Percentiles rank a stretch among this genome's conserved stretches.
These are phyloP conservation scores for Leccinum truebloodii DNA, from an alignment of 768 basidiomycete genomes.

Conservation along the genomic window DNA sequence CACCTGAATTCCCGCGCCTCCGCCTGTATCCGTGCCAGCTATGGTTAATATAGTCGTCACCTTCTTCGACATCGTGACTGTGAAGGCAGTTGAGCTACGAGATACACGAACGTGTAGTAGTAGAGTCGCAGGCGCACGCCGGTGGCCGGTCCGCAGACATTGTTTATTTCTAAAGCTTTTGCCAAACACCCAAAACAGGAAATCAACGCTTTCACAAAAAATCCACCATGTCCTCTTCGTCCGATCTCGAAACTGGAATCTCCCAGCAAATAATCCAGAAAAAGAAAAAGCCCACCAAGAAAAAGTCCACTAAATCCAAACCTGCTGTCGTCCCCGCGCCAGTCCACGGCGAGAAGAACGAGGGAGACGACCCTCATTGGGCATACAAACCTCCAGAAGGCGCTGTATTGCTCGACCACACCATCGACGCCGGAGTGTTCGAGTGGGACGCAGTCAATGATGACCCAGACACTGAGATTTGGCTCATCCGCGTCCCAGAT, in stretches of 20 bases:
- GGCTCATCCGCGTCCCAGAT: constrained; percentile 70
- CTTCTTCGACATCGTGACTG: constrained; percentile 5
- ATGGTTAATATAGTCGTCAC: constrained; percentile 60
- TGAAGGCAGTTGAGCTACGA: neutral
- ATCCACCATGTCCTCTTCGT: constrained; percentile 22
- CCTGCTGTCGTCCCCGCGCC: constrained; percentile 8
- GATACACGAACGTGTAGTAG: no score
- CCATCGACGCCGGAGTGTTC: constrained; percentile 48
- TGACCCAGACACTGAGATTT: constrained; percentile 62
- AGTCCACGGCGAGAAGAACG: constrained; percentile 45
- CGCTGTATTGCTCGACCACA: constrained; percentile 47
- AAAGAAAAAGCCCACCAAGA: constrained; percentile 14
- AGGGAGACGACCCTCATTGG: constrained; percentile 57
- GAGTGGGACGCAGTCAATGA: constrained; percentile 68
- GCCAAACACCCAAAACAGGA: constrained; percentile 30
- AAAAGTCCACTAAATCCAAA: constrained; percentile 12
- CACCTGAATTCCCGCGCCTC: no score
- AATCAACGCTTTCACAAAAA: neutral
- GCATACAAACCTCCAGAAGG: constrained; percentile 61
- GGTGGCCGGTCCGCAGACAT: neutral
- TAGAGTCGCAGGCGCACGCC: no score
- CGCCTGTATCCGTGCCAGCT: constrained; percentile 22
- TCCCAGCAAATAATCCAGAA: constrained; percentile 10
- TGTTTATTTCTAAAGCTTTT: constrained; percentile 30
- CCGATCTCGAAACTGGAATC: constrained; percentile 17